A percentile compares a stretch with the other conserved stretches of the same genome.
phyloP scores from a whole-genome alignment of 2,329 filamentous ascomycete genomes.

The Venturia effusa region DNA sequence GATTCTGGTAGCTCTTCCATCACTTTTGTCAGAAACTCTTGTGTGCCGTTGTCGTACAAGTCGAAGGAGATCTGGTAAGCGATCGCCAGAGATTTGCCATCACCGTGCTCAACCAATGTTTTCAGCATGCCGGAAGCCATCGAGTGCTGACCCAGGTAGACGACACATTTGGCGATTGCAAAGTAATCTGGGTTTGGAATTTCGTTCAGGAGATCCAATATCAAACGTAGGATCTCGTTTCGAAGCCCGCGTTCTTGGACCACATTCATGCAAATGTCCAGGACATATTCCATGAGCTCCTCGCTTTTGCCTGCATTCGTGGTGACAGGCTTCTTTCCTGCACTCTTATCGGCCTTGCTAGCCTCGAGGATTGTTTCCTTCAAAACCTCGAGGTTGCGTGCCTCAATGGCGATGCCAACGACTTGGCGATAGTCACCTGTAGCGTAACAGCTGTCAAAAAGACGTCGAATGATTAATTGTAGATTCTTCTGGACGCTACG shows the following conservation, averaged over 20 bases:
- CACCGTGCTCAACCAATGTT: constrained; percentile 68
- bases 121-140: constrained; percentile 81
- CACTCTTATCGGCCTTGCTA: constrained; percentile 59
- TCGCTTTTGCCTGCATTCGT: constrained; percentile 56
- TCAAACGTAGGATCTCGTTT: constrained; percentile 76
- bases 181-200: constrained; percentile 94
- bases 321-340: constrained; percentile 44
- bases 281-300: constrained; percentile 91
- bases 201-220: constrained; percentile 89
- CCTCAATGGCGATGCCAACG: constrained; percentile 91
- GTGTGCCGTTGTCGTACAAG: constrained; percentile 94
- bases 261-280: constrained; percentile 95
- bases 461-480: constrained; percentile 71
- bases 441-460: constrained; percentile 83
- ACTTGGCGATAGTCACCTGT: constrained; percentile 89
- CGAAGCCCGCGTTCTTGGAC: constrained; percentile 87
- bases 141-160: constrained; percentile 85
- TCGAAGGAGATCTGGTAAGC: constrained; percentile 98
- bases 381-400: constrained; percentile 80
- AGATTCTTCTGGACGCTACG: constrained; percentile 68
- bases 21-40: constrained; percentile 89
- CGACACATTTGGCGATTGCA: constrained; percentile 93
- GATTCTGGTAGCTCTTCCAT: constrained; percentile 61
- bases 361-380: constrained; percentile 78
- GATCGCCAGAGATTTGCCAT: constrained; percentile 66